These are phyloP conservation scores for Cubamyces lactineus DNA, from an alignment of 768 basidiomycete species.

Conservation along the genomic window DNA sequence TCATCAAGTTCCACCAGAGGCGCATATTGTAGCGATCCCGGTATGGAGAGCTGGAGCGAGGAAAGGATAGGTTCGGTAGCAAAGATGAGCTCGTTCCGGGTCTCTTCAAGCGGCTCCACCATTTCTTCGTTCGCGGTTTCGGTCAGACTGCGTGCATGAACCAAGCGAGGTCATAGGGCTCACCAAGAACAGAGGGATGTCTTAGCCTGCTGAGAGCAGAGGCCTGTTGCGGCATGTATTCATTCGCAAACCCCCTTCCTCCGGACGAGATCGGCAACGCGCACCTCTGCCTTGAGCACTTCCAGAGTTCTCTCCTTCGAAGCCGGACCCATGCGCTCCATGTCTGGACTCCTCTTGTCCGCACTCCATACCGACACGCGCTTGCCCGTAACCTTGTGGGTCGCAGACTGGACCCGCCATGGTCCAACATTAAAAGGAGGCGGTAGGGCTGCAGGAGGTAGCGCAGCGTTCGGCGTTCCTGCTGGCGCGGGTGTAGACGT, in stretches of 20 bases:
- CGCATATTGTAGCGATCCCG: constrained; percentile 57
- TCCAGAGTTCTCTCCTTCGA: constrained; percentile 80
- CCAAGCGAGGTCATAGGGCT: constrained; percentile 24
- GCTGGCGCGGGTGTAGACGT: constrained; percentile 40
- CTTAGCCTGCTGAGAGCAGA: constrained; percentile 81
- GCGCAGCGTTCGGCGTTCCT: constrained; percentile 37
- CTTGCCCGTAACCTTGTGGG: constrained; percentile 88
- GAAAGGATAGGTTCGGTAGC: constrained; percentile 91
- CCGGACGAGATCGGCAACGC: constrained; percentile 17
- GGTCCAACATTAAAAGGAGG: constrained; percentile 74
- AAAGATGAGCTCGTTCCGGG: constrained; percentile 84
- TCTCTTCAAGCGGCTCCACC: constrained; percentile 96
- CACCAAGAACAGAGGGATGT: constrained; percentile 92
- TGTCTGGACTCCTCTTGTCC: constrained; percentile 78
- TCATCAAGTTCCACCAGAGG: constrained; percentile 88
- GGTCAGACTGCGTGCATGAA: constrained; percentile 20
- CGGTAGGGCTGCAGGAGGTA: constrained; percentile 45
- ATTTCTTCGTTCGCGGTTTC: constrained; percentile 61
- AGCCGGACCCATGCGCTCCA: constrained; percentile 65
- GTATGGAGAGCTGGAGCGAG: constrained; percentile 77
- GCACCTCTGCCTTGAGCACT: constrained; percentile 88
- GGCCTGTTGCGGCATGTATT: constrained; percentile 53
- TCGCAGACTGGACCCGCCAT: constrained; percentile 87
- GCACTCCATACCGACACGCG: constrained; percentile 92
- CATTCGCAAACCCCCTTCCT: neutral